Conservation (phyloP, 495 filamentous ascomycete genomes). For the Penicillium mononematosum region DNA sequence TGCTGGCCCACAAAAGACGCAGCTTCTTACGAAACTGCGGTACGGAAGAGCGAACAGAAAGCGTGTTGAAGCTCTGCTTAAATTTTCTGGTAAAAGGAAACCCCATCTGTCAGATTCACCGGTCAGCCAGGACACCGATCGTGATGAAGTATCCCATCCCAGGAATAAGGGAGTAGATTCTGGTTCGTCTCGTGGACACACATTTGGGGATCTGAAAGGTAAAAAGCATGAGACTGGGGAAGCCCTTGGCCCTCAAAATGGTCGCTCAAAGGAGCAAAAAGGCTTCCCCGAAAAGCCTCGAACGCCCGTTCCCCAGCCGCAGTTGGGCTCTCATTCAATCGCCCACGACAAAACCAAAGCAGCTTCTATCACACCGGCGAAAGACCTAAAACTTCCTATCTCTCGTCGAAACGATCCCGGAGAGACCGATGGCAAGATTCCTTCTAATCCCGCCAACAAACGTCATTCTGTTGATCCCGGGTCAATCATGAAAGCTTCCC, state of each 20-base stretch:
- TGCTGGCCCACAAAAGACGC: conserved; percentile 10
- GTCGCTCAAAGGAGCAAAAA: conserved; percentile 26
- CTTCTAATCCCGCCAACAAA: conserved; percentile 27
- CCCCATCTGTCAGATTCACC: conserved; percentile 26
- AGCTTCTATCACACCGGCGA: conserved; percentile 30
- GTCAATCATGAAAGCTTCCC: conserved; percentile 27
- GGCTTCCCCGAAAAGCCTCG: conserved; percentile 28
- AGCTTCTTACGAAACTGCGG: conserved; percentile 37
- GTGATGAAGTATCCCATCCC: conserved; percentile 22
- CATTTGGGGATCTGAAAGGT: conserved; percentile 17
- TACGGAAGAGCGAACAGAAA: conserved; percentile 45
- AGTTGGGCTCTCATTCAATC: conserved; percentile 10
- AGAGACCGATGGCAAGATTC: conserved; percentile 34
- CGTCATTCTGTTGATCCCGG: conserved; percentile 28
- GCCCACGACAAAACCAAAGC: conserved; percentile 32
- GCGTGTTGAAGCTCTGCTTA: conserved; percentile 45
- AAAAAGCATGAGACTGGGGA: conserved; percentile 24
- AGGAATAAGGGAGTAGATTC: conserved; percentile 19
- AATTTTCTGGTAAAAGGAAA: conserved; percentile 46
- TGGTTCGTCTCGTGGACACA: conserved; percentile 2
- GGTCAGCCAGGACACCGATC: conserved; percentile 24
- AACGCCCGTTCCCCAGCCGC: conserved; percentile 20
- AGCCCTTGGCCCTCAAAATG: conserved; percentile 12
- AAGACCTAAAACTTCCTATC: conserved; percentile 29
- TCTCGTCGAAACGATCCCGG: conserved; percentile 29